phyloP scores from a whole-genome alignment of 2,329 filamentous ascomycete species.

The Pyrenophora tritici-repentis region DNA sequence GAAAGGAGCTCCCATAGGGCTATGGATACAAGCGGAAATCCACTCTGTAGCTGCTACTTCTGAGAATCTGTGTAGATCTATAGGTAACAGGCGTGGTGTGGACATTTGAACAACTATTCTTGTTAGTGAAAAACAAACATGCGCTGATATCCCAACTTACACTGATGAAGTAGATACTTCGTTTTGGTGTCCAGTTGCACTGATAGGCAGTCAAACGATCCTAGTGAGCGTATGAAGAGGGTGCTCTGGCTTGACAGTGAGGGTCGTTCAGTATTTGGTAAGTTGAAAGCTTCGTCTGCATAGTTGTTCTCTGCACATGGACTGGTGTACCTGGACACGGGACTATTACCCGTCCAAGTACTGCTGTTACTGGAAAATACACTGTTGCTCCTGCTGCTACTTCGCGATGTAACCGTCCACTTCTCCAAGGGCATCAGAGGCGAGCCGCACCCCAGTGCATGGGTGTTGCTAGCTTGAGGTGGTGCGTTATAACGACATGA shows the following conservation, averaged over 20 bases:
- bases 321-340: slow-evolving; percentile 20
- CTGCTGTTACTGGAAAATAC: slow-evolving; percentile 16
- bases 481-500: slow-evolving; percentile 6
- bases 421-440: slow-evolving; percentile 11
- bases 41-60: slow-evolving; percentile 28
- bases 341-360: slow-evolving; percentile 16
- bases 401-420: slow-evolving; percentile 18
- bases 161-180: slow-evolving; percentile 32
- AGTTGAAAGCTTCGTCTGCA: slow-evolving; percentile 16
- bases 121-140: background rate
- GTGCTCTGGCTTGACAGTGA: slow-evolving; percentile 12
- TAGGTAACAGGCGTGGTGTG: slow-evolving; percentile 30
- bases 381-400: slow-evolving; percentile 21
- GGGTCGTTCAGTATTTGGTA: slow-evolving; percentile 4
- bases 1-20: slow-evolving; percentile 34
- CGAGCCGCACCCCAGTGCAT: slow-evolving; percentile 1
- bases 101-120: slow-evolving; percentile 29
- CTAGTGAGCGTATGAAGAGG: slow-evolving; percentile 21
- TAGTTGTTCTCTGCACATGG: slow-evolving; percentile 21
- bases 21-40: slow-evolving; percentile 31
- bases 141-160: slow-evolving; percentile 22
- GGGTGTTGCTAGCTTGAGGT: background rate
- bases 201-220: slow-evolving; percentile 33
- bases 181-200: slow-evolving; percentile 26
- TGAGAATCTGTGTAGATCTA: slow-evolving; percentile 33